Evolutionary conservation across 805 yeast genomes (phyloP), one percentile per base, ranked within the genome.

Genomic region (Candida stauntonica): DNA sequence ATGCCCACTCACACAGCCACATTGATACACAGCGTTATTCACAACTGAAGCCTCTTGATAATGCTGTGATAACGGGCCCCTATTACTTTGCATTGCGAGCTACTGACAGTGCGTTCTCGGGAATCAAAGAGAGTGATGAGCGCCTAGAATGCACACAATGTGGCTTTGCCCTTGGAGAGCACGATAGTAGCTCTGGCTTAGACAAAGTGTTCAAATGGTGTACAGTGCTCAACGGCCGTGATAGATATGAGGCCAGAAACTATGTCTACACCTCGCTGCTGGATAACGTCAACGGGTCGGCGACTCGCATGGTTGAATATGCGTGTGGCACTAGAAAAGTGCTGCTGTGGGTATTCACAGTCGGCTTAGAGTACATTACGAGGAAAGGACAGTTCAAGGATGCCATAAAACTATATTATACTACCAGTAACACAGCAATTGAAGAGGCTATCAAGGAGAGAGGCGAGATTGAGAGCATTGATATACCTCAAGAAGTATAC

Each of bases 201-300:
- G 54, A 49, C 12, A 70, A 63, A 42, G 29, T 81, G 1, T 66
- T 66, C 61, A 82, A 81, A 51, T 83, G 89, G 89, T 65, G 66
- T 18, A 30, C 80, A 2, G 40, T 42, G 7, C 48, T 79, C 13
- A 36, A 45, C 2, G 50, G 57, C 29, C 46, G 26, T n/a, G 69
- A 63, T n/a, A 14, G 12, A 0, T 75, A 61, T 36, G 48, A 57
- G 1, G 66, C 72, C 0, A 62, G 60, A 36, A 47, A 61, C 18
- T 67, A 57, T 39, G 55, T 67, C 0, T 70, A 66, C 39, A 63
- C 62, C 27, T 50, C 61, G 2, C 49, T 77, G 3, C 34, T 68
- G 17, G 75, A 71, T 32, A 57, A 63, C 5, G 63, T 72, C n/a
- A 66, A 64, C 30, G 61, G 67, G 3, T 62, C 61, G 29, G 73